Evolutionary conservation across 768 basidiomycete genomes (phyloP).

Genomic region (Rhodotorula taiwanensis): DNA sequence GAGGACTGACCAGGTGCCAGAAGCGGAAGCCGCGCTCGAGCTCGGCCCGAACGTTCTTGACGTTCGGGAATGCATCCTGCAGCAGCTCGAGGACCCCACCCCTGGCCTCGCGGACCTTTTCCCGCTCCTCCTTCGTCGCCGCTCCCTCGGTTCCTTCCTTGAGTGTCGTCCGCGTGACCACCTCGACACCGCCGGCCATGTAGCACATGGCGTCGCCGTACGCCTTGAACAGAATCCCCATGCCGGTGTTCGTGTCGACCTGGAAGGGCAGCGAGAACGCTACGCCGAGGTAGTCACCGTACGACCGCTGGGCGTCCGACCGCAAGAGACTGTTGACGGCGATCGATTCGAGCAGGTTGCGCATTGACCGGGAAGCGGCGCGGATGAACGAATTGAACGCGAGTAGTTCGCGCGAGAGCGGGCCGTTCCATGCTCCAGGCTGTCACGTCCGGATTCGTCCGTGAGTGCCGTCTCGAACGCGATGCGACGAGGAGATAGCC

Average conservation of each 20-base stretch:
- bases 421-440: constrained; percentile 89
- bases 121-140: constrained; percentile 58
- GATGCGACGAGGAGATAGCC: neutral
- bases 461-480: neutral
- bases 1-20: constrained; percentile 83
- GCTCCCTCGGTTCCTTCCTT: constrained; percentile 51
- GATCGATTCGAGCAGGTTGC: constrained; percentile 82
- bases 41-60: constrained; percentile 77
- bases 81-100: constrained; percentile 80
- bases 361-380: constrained; percentile 78
- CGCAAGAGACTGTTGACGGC: constrained; percentile 88
- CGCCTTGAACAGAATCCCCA: constrained; percentile 93
- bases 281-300: constrained; percentile 89
- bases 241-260: constrained; percentile 92
- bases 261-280: constrained; percentile 90
- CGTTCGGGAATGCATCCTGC: constrained; percentile 86
- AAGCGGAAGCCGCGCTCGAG: constrained; percentile 95
- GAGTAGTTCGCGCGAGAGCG: constrained; percentile 87
- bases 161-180: constrained; percentile 7
- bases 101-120: constrained; percentile 69
- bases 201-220: constrained; percentile 38
- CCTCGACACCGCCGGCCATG: constrained; percentile 31
- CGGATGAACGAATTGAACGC: constrained; percentile 98
- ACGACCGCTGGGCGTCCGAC: constrained; percentile 71
- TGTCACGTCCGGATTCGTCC: constrained; percentile 42